A percentile compares a stretch with the other conserved stretches of the same genome.
Conservation (phyloP, 2,329 filamentous ascomycete genomes). For the Cercospora citrullina region DNA sequence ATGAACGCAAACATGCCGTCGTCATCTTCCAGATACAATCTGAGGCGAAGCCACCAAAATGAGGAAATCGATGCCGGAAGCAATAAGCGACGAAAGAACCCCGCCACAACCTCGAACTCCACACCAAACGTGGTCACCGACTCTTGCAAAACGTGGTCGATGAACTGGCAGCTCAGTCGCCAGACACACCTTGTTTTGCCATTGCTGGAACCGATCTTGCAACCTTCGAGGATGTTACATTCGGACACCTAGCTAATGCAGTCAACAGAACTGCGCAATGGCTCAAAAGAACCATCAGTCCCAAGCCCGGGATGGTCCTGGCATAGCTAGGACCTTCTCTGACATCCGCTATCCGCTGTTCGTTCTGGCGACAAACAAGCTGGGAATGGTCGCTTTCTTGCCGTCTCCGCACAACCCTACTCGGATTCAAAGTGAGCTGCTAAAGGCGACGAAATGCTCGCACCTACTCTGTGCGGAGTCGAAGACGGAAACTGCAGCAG, state of each 20-base stretch:
- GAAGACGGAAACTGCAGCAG: background rate
- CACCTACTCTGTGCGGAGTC: background rate
- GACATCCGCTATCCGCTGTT: constrained; percentile 9
- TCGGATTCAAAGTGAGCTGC: background rate
- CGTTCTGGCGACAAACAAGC: constrained; percentile 3
- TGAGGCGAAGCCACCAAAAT: background rate
- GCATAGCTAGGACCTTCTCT: constrained; percentile 11
- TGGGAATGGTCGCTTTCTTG: background rate
- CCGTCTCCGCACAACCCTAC: constrained; percentile 7
- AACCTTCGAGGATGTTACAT: constrained; percentile 4
- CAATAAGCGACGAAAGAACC: background rate
- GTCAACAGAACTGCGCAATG: constrained; percentile 7
- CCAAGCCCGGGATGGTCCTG: background rate
- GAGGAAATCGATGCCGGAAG: background rate
- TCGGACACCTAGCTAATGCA: constrained; percentile 3
- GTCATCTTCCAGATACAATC: background rate
- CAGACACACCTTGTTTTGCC: background rate
- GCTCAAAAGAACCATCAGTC: background rate
- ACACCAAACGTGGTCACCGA: background rate
- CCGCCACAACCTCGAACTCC: background rate
- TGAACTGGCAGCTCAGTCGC: background rate
- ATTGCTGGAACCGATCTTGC: background rate
- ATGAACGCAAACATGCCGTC: background rate
- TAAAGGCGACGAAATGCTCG: background rate
- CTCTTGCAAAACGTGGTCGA: background rate